Evolutionary conservation across 179 eudicot species (phyloP).

Genomic region (Gypsophila paniculata): DNA sequence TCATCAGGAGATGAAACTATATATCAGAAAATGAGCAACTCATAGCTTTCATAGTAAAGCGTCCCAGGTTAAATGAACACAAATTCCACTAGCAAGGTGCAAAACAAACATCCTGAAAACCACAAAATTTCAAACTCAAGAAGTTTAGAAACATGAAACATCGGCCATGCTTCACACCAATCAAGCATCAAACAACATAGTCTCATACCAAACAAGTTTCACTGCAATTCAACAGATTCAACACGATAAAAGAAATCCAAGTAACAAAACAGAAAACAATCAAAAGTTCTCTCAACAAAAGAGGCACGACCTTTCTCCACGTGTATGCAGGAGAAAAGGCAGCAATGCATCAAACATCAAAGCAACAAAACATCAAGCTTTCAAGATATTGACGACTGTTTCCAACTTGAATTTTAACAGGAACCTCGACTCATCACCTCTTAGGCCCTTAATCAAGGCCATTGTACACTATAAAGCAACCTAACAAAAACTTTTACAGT

Average conservation of each 20-base stretch:
- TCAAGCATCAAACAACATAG: not conserved
- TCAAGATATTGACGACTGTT: not conserved
- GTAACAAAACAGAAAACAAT: not conserved
- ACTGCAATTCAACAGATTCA: not conserved
- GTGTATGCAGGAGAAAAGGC: not conserved
- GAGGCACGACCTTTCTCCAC: not conserved
- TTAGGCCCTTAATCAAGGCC: too few species aligned
- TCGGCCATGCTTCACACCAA: not conserved
- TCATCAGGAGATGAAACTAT: not conserved
- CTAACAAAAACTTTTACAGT: too few species aligned
- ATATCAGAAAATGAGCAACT: not conserved
- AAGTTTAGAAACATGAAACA: not conserved
- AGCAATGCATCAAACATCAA: constrained; percentile 6
- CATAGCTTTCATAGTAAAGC: not conserved
- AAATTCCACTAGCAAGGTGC: too few species aligned
- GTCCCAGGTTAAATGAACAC: not conserved
- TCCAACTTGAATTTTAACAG: too few species aligned
- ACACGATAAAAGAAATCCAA: not conserved
- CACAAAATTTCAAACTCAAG: too few species aligned
- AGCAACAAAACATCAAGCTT: not conserved
- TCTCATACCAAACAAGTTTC: not conserved
- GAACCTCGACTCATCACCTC: too few species aligned
- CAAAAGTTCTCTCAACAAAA: not conserved
- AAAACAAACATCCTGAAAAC: too few species aligned
- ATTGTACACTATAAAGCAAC: too few species aligned